Base-by-base conservation (phyloP, 441 rosid genomes). In the Eutrema salsugineum region DNA sequence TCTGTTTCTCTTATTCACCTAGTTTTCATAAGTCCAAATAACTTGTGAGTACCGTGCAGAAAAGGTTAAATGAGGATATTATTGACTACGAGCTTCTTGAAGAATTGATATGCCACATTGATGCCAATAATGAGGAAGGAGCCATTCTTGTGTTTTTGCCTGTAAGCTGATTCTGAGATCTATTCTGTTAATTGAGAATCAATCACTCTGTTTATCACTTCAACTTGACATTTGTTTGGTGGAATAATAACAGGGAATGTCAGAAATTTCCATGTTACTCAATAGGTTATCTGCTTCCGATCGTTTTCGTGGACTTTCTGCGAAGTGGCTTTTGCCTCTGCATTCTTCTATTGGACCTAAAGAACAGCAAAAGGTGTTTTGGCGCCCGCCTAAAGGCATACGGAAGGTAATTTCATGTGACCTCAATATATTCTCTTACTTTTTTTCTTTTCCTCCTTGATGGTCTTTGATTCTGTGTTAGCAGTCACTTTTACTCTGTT, bases 71-170 rank as follows among this genome's bases (percentile, higher is more conserved):
- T 79, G 97, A 91, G 82, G 91, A 87, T 78, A 71, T 80, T 27
- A 91, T 88, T 76, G 99, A 94, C 79, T 94, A 87, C 77, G 97
- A 91, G 69, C 89, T 94, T 60, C 88, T 91, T 68, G 97, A 91
- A 87, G 97, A 94, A 78, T 84, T 94, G 82, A 84, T 91, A 28
- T 87, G 89, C 76, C 82, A 90, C 81, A 82, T 94, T 63, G 97
- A 94, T 81, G 94, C 86, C 77, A 87, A 88, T 32, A 85, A 85
- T 57, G 75, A 77, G 50, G 93, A 86, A 69, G 97, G 95, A 30
- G 92, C 97, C 65, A 88, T 91, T 79, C 95, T 94, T 39, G 77
- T 91, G 58, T 90, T 91, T 82, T 78, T 94, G 84, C 97, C 95
- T 1, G 99, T 94, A 85, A 83, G 97, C 75, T 11, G 61, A 59